These are phyloP conservation scores for Raffaelea albimanens DNA, from an alignment of 2,329 filamentous ascomycete genomes.

Conservation along the genomic window DNA sequence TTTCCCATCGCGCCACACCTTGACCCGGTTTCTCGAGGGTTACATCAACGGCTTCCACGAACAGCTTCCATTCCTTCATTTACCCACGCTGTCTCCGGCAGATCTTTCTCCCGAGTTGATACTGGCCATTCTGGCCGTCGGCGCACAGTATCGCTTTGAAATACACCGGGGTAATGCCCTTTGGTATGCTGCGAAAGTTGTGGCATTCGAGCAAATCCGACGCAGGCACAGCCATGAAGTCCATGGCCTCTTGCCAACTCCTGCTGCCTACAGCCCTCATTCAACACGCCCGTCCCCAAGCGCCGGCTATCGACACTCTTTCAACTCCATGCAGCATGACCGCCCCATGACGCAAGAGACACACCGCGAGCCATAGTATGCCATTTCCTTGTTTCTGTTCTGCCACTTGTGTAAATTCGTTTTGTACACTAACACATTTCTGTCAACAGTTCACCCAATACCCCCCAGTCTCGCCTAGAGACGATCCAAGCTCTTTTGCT, in stretches of 20 bases:
- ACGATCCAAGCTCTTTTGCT: conserved; percentile 56
- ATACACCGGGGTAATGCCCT: conserved; percentile 48
- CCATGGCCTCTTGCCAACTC: conserved; percentile 45
- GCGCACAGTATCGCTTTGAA: conserved; percentile 57
- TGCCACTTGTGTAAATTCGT: neutral
- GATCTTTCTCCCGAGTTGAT: conserved; percentile 60
- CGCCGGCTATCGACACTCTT: conserved; percentile 47
- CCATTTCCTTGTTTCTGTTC: neutral
- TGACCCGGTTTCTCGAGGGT: conserved; percentile 60
- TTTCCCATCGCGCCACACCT: conserved; percentile 58
- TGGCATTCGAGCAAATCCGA: conserved; percentile 49
- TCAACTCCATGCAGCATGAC: conserved; percentile 48
- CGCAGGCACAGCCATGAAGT: conserved; percentile 47
- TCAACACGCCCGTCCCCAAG: conserved; percentile 51
- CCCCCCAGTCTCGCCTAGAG: conserved; percentile 49
- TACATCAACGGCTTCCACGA: conserved; percentile 59
- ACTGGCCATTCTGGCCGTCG: conserved; percentile 57
- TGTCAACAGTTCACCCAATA: conserved; percentile 42
- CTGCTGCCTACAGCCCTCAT: conserved; percentile 49
- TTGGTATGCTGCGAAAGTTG: conserved; percentile 51
- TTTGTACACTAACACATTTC: neutral
- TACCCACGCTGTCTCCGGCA: conserved; percentile 54
- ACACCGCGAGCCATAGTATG: conserved; percentile 51
- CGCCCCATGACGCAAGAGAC: conserved; percentile 48
- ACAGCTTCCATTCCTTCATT: conserved; percentile 54